A percentile compares a stretch with the other conserved stretches of the same genome.
phyloP scores from a whole-genome alignment of 1,284 basidiomycete genomes.

The Apiotrichum sp. region DNA sequence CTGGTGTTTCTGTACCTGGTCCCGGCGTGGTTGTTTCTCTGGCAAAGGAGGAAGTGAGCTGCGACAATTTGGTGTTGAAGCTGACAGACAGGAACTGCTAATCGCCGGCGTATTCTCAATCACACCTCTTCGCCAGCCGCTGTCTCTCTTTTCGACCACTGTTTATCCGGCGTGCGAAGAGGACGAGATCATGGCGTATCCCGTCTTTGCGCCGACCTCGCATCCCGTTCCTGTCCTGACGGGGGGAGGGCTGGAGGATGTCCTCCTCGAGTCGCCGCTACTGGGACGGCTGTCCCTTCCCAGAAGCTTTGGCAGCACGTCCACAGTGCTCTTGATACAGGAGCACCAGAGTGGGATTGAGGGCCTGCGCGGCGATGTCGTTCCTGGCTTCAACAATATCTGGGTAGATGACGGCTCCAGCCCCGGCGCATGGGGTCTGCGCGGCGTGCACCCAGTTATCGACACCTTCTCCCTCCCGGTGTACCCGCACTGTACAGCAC shows the following conservation, averaged over 20 bases:
- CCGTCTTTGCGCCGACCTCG: conserved; percentile 51
- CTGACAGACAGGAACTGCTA: conserved; percentile 23
- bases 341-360: conserved; percentile 39
- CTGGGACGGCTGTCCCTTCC: conserved; percentile 19
- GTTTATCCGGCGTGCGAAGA: conserved; percentile 50
- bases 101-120: conserved; percentile 37
- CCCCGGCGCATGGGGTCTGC: conserved; percentile 48
- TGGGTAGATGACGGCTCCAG: conserved; percentile 31
- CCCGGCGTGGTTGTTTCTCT: conserved; percentile 34
- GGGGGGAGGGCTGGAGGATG: conserved; percentile 16
- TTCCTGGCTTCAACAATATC: conserved; percentile 42
- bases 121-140: conserved; percentile 28
- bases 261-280: conserved; percentile 5
- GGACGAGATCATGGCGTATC: conserved; percentile 34
- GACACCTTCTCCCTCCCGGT: conserved; percentile 37
- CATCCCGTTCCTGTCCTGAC: conserved; percentile 53
- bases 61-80: not conserved
- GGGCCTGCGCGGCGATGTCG: conserved; percentile 32
- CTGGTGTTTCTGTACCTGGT: conserved; percentile 19
- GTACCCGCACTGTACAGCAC: conserved; percentile 51
- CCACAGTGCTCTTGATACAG: conserved; percentile 33
- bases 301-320: conserved; percentile 11
- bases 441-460: conserved; percentile 55
- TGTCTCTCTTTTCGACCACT: conserved; percentile 37
- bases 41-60: conserved; percentile 32